phyloP scores from a whole-genome alignment of 2,329 filamentous ascomycete genomes.

The Raffaelea arxii region DNA sequence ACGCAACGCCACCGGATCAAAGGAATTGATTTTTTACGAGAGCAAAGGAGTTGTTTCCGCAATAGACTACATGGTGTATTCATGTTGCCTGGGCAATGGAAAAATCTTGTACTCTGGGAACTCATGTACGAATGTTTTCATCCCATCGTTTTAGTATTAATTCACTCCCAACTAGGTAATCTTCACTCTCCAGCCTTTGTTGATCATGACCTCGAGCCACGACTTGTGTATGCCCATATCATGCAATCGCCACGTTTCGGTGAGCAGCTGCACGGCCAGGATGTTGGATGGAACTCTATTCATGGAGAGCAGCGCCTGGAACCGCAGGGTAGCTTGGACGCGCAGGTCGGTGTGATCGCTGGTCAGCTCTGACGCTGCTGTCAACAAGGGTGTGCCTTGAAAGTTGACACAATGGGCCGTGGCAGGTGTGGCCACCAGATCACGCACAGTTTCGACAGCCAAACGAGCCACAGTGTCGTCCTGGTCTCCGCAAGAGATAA shows the following conservation, averaged over 20 bases:
- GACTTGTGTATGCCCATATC: background rate
- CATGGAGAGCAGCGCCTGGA: background rate
- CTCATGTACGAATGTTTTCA: too few species aligned
- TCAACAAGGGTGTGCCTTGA: background rate
- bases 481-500: too few species aligned
- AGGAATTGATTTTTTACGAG: too few species aligned
- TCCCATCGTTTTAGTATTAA: too few species aligned
- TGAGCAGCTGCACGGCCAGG: background rate
- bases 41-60: too few species aligned
- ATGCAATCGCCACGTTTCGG: background rate
- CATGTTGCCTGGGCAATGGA: too few species aligned
- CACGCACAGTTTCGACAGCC: too few species aligned
- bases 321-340: background rate
- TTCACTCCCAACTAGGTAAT: too few species aligned
- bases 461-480: too few species aligned
- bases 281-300: background rate
- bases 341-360: background rate
- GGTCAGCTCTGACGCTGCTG: background rate
- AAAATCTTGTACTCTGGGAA: too few species aligned
- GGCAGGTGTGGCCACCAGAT: background rate
- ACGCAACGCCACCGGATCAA: too few species aligned
- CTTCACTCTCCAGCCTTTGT: background rate
- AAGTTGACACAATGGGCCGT: background rate
- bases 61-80: too few species aligned
- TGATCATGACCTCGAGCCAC: background rate